phyloP scores from a whole-genome alignment of 805 yeast genomes.

The Kuraishia ogatae region DNA sequence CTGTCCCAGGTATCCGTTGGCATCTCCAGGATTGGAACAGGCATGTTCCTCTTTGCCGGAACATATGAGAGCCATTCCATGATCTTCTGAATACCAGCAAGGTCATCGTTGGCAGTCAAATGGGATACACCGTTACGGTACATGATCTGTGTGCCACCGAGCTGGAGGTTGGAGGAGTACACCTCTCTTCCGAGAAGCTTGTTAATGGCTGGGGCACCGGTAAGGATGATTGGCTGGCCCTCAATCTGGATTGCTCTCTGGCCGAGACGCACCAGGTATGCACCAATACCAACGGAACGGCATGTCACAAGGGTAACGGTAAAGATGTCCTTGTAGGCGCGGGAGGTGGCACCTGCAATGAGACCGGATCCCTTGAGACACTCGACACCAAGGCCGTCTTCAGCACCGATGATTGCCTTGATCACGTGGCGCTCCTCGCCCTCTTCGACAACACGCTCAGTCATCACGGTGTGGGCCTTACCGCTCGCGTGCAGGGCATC shows the following conservation, averaged over 20 bases:
- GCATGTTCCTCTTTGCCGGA: constrained; percentile 84
- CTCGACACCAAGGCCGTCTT: constrained; percentile 97
- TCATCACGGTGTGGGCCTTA: constrained; percentile 51
- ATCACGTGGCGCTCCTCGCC: constrained; percentile 82
- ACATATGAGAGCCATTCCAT: constrained; percentile 93
- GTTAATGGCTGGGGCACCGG: constrained; percentile 99
- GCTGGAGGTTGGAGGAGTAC: constrained; percentile 90
- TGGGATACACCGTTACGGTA: constrained; percentile 97
- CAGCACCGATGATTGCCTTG: constrained; percentile 82
- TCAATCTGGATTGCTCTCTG: constrained; percentile 98
- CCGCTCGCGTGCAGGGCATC: constrained; percentile 48
- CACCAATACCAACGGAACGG: constrained; percentile 99
- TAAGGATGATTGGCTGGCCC: constrained; percentile 96
- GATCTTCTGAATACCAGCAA: constrained; percentile 92
- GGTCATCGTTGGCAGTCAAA: constrained; percentile 91
- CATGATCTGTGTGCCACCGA: constrained; percentile 99
- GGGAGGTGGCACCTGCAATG: constrained; percentile 97
- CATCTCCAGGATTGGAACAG: constrained; percentile 81
- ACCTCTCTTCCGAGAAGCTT: constrained; percentile 95
- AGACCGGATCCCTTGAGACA: constrained; percentile 97
- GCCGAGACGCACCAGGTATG: constrained; percentile 94
- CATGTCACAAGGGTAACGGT: constrained; percentile 98
- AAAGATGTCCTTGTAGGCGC: constrained; percentile 95
- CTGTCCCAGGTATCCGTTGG: constrained; percentile 86
- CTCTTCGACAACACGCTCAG: constrained; percentile 73